These are phyloP conservation scores for Penicillium sp. DNA, from an alignment of 2,329 filamentous ascomycete genomes.

Conservation along the genomic window DNA sequence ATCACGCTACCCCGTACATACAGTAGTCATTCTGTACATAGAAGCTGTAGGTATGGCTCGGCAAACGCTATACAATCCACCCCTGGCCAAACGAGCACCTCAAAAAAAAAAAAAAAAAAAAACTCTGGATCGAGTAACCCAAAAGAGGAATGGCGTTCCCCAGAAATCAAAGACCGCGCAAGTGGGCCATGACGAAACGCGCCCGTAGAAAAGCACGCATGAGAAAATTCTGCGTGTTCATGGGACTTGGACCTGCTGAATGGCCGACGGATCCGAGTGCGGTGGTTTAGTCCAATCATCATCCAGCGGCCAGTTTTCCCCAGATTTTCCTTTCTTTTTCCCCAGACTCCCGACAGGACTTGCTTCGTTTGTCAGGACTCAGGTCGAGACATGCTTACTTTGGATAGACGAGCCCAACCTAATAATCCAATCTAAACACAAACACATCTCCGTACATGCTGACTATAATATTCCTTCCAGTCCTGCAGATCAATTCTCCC, in stretches of 20 bases:
- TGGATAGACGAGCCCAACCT: not conserved
- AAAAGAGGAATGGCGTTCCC: slow-evolving; percentile 23
- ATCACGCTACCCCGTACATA: too few relatives aligned
- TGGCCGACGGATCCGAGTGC: slow-evolving; percentile 30
- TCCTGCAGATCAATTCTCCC: not conserved
- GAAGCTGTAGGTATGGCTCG: not conserved
- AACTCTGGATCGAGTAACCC: slow-evolving; percentile 8
- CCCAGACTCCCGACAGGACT: slow-evolving; percentile 27
- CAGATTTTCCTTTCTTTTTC: slow-evolving; percentile 34
- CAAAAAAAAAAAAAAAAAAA: too few relatives aligned
- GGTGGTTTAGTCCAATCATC: slow-evolving; percentile 21
- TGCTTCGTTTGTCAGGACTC: not conserved
- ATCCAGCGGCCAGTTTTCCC: slow-evolving; percentile 24
- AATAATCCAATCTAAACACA: not conserved
- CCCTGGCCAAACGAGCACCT: not conserved
- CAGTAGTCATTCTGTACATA: not conserved
- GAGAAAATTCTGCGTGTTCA: slow-evolving; percentile 21
- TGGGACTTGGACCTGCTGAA: slow-evolving; percentile 20
- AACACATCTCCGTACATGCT: not conserved
- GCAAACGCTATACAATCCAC: not conserved
- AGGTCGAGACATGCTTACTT: not conserved
- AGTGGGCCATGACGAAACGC: slow-evolving; percentile 13
- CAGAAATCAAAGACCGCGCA: slow-evolving; percentile 15
- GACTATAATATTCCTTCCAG: too few relatives aligned
- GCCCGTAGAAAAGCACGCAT: not conserved